These are phyloP conservation scores for Sarocladium kiliense DNA, from an alignment of 2,329 filamentous ascomycete genomes.

Conservation along the genomic window DNA sequence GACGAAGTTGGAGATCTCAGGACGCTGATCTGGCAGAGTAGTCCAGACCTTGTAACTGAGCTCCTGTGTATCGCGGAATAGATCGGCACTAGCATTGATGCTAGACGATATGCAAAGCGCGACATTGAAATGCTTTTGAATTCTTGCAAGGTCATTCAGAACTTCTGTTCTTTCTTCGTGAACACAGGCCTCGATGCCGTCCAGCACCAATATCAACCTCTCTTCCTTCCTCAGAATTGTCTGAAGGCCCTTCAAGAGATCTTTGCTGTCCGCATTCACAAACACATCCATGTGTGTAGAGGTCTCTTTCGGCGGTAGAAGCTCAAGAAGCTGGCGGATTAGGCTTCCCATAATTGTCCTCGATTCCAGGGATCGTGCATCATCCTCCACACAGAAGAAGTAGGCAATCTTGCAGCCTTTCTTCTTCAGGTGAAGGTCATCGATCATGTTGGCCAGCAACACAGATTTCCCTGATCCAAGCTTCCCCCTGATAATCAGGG, in stretches of 20 bases:
- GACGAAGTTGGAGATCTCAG: background rate
- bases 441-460: constrained; percentile 36
- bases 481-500: constrained; percentile 31
- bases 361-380: constrained; percentile 21
- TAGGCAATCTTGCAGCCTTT: constrained; percentile 17
- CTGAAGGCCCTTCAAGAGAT: background rate
- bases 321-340: constrained; percentile 32
- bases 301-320: no score
- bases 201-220: no score
- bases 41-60: background rate
- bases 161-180: no score
- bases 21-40: background rate
- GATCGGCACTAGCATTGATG: no score
- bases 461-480: constrained; percentile 41
- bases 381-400: constrained; percentile 29
- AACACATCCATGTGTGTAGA: background rate
- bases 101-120: no score
- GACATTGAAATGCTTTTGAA: no score
- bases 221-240: no score
- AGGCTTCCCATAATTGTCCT: constrained; percentile 27
- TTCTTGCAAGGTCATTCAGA: no score
- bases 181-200: no score
- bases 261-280: background rate
- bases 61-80: background rate
- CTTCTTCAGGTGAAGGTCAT: constrained; percentile 19